Evolutionary conservation across 148 eudicot genomes (phyloP).

Genomic region (Cornus florida): DNA sequence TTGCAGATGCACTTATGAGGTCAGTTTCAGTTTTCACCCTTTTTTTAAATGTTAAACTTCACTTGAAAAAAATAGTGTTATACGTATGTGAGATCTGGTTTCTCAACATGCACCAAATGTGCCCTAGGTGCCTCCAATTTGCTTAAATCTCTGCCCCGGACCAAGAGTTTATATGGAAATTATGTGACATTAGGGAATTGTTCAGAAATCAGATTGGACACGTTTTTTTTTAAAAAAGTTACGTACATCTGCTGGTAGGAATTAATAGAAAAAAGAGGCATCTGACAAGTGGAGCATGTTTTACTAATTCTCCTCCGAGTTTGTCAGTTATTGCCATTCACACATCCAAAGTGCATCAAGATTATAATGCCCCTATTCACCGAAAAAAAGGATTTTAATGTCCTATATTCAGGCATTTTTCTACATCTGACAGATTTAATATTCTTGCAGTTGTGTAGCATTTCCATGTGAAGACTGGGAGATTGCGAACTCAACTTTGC

Average conservation of each 20-base stretch:
- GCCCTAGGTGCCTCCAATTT: neutral
- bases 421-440: slow-evolving; percentile 14
- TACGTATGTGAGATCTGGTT: neutral
- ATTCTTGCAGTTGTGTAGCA: slow-evolving; percentile 76
- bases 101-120: neutral
- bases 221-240: neutral
- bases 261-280: neutral
- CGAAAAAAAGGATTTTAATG: too few relatives aligned
- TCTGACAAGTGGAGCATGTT: neutral
- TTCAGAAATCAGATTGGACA: neutral
- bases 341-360: neutral
- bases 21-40: slow-evolving; percentile 19
- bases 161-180: neutral
- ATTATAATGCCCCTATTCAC: neutral
- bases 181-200: neutral
- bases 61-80: neutral
- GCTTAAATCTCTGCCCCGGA: slow-evolving; percentile 5
- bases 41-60: slow-evolving; percentile 3
- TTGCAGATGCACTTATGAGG: slow-evolving; percentile 88
- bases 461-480: slow-evolving; percentile 94
- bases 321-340: neutral
- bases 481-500: slow-evolving; percentile 93
- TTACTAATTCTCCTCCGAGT: neutral
- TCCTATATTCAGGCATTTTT: neutral
- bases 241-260: neutral